Percentiles rank a stretch among this genome's conserved stretches.
phyloP scores from a whole-genome alignment of 2,329 filamentous ascomycete genomes.

The Verticillium klebahnii region DNA sequence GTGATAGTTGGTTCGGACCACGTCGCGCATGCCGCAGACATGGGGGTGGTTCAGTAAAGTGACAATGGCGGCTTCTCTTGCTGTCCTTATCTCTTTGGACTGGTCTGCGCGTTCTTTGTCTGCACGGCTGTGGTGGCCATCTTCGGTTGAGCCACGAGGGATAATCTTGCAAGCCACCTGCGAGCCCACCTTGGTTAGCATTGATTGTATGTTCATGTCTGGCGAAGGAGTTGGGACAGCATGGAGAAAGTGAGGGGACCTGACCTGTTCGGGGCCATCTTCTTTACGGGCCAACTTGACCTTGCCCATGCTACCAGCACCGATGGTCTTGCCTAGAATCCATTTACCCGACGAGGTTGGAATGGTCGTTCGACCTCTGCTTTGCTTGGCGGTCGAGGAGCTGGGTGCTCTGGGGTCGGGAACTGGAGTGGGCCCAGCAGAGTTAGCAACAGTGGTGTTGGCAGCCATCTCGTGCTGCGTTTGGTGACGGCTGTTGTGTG shows the following conservation, averaged over 20 bases:
- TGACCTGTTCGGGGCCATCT: conserved; percentile 85
- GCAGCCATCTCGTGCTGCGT: conserved; percentile 40
- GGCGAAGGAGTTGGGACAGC: not conserved
- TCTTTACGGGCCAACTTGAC: conserved; percentile 92
- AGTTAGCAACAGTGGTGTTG: conserved; percentile 44
- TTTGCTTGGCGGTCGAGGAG: conserved; percentile 40
- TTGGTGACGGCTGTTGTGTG: conserved; percentile 23
- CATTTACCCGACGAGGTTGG: conserved; percentile 88
- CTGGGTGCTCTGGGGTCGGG: conserved; percentile 42
- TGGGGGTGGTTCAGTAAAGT: conserved; percentile 91
- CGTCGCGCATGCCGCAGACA: conserved; percentile 92
- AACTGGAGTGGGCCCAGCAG: conserved; percentile 47
- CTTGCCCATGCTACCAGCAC: conserved; percentile 97
- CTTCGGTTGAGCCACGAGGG: conserved; percentile 82
- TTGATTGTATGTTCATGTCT: not conserved
- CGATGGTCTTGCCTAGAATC: conserved; percentile 94
- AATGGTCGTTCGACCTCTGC: conserved; percentile 72
- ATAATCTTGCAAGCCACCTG: conserved; percentile 98
- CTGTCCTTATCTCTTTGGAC: conserved; percentile 93
- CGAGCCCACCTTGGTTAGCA: not conserved
- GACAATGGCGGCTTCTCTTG: conserved; percentile 92
- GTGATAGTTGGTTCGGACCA: conserved; percentile 92
- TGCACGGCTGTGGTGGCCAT: conserved; percentile 59
- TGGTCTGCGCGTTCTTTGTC: conserved; percentile 89
- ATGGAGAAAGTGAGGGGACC: conserved; percentile 17